A percentile compares a stretch with the other conserved stretches of the same genome.
phyloP scores from a whole-genome alignment of 805 yeast genomes.

The Grigorovia jiainica region DNA sequence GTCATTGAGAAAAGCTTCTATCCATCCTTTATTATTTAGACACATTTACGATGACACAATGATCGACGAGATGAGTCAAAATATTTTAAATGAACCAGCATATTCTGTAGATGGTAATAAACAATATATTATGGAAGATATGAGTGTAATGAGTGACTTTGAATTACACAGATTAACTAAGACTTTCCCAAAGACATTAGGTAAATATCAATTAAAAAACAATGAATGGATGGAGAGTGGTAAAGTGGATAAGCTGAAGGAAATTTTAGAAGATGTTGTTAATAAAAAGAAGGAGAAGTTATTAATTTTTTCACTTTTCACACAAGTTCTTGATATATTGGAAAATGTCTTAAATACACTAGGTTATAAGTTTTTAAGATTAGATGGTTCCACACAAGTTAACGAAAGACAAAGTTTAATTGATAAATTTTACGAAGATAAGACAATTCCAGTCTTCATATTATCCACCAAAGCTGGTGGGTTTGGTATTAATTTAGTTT shows the following conservation, averaged over 20 bases:
- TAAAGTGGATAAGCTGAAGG: constrained; percentile 50
- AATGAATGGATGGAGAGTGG: constrained; percentile 61
- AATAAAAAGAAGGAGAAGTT: constrained; percentile 49
- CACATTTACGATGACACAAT: constrained; percentile 44
- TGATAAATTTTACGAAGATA: constrained; percentile 79
- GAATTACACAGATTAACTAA: constrained; percentile 71
- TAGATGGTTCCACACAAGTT: constrained; percentile 92
- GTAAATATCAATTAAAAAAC: constrained; percentile 42
- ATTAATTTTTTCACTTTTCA: constrained; percentile 81
- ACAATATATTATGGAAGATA: constrained; percentile 78
- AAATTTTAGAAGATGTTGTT: constrained; percentile 50
- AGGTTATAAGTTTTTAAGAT: constrained; percentile 62
- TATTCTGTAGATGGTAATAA: constrained; percentile 65
- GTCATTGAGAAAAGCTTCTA: constrained; percentile 83
- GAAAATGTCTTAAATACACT: constrained; percentile 62
- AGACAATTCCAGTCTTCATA: constrained; percentile 72
- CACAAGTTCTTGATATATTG: constrained; percentile 82
- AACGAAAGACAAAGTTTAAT: constrained; percentile 88
- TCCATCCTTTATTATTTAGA: constrained; percentile 86
- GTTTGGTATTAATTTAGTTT: constrained; percentile 91
- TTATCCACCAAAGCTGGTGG: constrained; percentile 97
- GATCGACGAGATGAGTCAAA: constrained; percentile 59
- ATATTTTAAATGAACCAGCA: constrained; percentile 71
- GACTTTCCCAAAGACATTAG: constrained; percentile 59
- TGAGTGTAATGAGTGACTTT: constrained; percentile 89